phyloP scores from a whole-genome alignment of 257 asterid genomes.

The Linderniella brevidens region DNA sequence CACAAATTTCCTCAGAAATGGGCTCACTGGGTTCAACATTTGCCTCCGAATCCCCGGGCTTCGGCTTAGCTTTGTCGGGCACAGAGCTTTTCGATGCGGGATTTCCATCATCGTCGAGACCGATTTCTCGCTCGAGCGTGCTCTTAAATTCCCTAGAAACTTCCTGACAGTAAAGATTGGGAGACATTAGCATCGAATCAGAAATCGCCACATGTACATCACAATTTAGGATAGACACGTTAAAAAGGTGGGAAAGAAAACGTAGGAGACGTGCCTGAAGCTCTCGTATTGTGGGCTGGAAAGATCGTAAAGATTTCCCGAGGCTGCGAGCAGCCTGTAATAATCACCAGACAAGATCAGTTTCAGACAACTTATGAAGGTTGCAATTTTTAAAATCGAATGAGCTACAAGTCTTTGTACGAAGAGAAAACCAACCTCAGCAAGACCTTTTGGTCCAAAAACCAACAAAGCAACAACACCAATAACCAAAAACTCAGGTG shows the following conservation, averaged over 20 bases:
- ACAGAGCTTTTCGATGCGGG: not conserved
- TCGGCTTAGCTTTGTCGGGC: not conserved
- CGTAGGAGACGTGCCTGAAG: not conserved
- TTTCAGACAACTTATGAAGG: too few species aligned
- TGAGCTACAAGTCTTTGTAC: not conserved
- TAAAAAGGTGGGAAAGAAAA: not conserved
- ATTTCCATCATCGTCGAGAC: not conserved
- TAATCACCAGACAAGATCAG: not conserved
- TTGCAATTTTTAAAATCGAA: slow-evolving; percentile 5
- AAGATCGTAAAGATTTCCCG: not conserved
- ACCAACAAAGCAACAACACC: slow-evolving; percentile 95
- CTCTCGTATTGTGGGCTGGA: slow-evolving; percentile 2
- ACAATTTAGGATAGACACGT: not conserved
- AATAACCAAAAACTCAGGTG: slow-evolving; percentile 82
- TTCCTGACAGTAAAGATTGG: not conserved
- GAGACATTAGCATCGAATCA: too few species aligned
- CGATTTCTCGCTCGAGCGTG: slow-evolving; percentile 4
- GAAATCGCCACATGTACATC: not conserved
- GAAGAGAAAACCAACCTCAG: slow-evolving; percentile 45
- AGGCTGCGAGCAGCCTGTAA: slow-evolving; percentile 4
- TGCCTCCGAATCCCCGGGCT: not conserved
- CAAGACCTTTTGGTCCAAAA: slow-evolving; percentile 94
- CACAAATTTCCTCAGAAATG: too few species aligned
- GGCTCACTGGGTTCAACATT: not conserved
- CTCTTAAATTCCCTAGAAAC: slow-evolving; percentile 5